Evolutionary conservation across 805 yeast genomes (phyloP), one percentile per base, ranked within the genome.

Genomic region (Metschnikowia borealis): DNA sequence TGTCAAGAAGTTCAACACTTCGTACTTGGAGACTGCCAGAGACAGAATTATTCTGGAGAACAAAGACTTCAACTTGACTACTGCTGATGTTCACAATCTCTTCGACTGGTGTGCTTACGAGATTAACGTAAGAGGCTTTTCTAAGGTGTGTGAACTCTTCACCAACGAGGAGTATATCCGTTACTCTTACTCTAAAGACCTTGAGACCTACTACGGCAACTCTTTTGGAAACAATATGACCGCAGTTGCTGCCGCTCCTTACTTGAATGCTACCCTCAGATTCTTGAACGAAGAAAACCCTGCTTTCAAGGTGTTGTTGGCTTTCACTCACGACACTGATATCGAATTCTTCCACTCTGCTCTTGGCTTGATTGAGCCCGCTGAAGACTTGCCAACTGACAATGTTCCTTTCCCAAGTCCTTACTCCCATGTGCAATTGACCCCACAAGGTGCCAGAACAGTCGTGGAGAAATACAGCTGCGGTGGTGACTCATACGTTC

Each of bases 261-360:
- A 79, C 52, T 67, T 74, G 50, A 74, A 77, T 37, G 77, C 79
- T 38, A 71, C 81, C 6, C 69, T 82, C 53, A 67, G 74, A n/a
- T 71, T 78, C 51, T 69, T 83, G 55, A 65, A 71, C 52, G 75
- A 77, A 40, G 63, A 62, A 18, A 43, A 53, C 48, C 78, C 79
- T 35, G 60, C 63, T 8, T 77, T 75, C 52, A 84, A 78, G 49
- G 71, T 86, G 43, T 84, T 84, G 74, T 73, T 86, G 56, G 85
- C 82, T 56, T 84, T 87, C 70, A 75, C 88, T 14, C 96, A 89
- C 61, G 96, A 89, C 63, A 78, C 85, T 36, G 85, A 84, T 54
- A 66, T 87, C 38, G 71, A 82, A 54, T 71, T 83, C 38, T 82
- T 77, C 57, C 69, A 84, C 58, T 71, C 87, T 29, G 87, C 92